Base-by-base conservation (phyloP, 768 basidiomycete species). In the Chalciporus piperatus region DNA sequence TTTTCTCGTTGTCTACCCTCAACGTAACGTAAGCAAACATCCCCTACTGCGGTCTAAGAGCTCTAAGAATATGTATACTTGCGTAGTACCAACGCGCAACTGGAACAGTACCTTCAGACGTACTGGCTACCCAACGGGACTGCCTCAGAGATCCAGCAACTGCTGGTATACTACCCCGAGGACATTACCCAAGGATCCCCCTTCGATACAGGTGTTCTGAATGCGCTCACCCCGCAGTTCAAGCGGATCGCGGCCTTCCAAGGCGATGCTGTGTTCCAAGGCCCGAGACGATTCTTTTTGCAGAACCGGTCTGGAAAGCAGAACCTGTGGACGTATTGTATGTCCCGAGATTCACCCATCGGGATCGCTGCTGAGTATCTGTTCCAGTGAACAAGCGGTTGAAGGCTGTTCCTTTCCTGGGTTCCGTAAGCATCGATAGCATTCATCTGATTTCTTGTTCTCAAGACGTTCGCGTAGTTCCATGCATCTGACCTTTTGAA, bases 251-350 rank as follows among this genome's bases (percentile, higher is more conserved):
- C 81, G 5, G 72, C 80, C 0, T 67, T 82, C 53, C 69, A 71
- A 44, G 81, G 81, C 0, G 82, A 83, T 53, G 63, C 66, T 30
- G 67, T 75, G 2, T 79, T 83, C 66, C 75, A 82, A 50, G 76
- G 70, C 0, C 75, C 81, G 40, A 64, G 80, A 12, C 59, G 79
- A 3, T 76, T 76, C 63, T 70, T 83, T 52, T 57, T 82, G 27
- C 59, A 75, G 27, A 48, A 67, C 20, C 59, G 60, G 5, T 67
- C 75, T 0, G 68, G 63, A 0, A 73, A 69, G 40, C 74, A 73
- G 58, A 68, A 70, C 5, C 70, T 69, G 2, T 81, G 77, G 76
- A 60, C 53, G 0, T 61, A 51, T 4, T 6, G 62, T 64, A 45
- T 3, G 60, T 50, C 5, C 1, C 38, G 12, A 20, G 3, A 27